Percentiles rank a stretch among this genome's conserved stretches.
Conservation (phyloP, 371 early-diverging fungal genomes). For the Mucor indicus region DNA sequence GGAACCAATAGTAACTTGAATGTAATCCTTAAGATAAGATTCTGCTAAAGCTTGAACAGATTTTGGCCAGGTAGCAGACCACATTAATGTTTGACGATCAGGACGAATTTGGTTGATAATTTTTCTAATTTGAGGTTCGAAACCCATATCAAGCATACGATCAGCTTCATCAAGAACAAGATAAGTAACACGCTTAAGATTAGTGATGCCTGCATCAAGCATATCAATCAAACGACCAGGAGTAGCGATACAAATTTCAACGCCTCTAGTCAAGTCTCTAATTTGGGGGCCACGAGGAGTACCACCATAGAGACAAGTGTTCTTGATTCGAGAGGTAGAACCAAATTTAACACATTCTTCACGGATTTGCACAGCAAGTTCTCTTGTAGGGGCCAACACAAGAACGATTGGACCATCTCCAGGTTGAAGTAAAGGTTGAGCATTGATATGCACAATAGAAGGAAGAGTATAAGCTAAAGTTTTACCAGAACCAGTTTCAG, state of each 20-base stretch:
- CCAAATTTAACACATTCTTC: conserved; percentile 93
- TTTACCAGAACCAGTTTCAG: conserved; percentile 99
- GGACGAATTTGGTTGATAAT: conserved; percentile 98
- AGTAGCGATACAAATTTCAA: conserved; percentile 98
- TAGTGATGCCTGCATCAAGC: conserved; percentile 85
- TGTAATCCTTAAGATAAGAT: conserved; percentile 93
- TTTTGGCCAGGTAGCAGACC: conserved; percentile 99
- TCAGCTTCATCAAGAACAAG: conserved; percentile 99
- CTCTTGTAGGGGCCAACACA: conserved; percentile 92
- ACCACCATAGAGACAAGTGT: conserved; percentile 97
- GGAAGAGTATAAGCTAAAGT: conserved; percentile 97
- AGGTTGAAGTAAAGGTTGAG: conserved; percentile 90
- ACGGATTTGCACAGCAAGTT: conserved; percentile 94
- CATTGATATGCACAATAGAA: conserved; percentile 98
- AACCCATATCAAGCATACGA: conserved; percentile 99
- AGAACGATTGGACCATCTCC: conserved; percentile 98
- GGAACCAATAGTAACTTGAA: conserved; percentile 99
- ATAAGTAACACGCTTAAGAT: conserved; percentile 94
- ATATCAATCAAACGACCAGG: conserved; percentile 99
- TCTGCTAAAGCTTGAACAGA: conserved; percentile 93
- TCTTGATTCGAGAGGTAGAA: conserved; percentile 81
- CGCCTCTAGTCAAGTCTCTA: conserved; percentile 84
- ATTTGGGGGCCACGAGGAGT: conserved; percentile 95
- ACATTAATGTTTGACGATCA: conserved; percentile 99
- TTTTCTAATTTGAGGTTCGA: conserved; percentile 99